Conservation (phyloP, 2,329 filamentous ascomycete species). For the Beauveria caledonica region DNA sequence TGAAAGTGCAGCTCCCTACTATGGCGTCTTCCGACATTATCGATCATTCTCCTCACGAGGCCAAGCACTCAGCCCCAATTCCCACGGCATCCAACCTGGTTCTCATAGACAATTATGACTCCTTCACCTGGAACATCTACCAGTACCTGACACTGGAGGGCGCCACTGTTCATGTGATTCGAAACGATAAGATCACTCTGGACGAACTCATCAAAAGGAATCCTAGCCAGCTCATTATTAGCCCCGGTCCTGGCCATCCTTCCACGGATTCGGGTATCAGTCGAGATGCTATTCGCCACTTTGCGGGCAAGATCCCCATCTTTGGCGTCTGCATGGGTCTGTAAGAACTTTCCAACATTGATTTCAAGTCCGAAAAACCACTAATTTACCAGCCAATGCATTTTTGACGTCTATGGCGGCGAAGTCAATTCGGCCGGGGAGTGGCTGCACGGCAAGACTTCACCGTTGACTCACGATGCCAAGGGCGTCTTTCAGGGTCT, state of each 20-base stretch:
- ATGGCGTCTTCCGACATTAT: conserved; percentile 46
- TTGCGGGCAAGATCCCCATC: conserved; percentile 88
- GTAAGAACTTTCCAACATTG: conserved; percentile 39
- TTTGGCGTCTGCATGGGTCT: conserved; percentile 99
- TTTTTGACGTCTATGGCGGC: conserved; percentile 88
- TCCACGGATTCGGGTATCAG: conserved; percentile 87
- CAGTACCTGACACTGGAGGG: conserved; percentile 97
- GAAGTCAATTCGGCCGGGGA: conserved; percentile 88
- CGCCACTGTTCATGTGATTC: conserved; percentile 77
- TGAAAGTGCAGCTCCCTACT: conserved; percentile 21
- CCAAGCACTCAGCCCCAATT: conserved; percentile 63
- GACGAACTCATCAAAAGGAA: conserved; percentile 75
- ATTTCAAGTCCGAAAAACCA: background rate
- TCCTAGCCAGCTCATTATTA: conserved; percentile 90
- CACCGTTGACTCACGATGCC: conserved; percentile 75
- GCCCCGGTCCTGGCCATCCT: conserved; percentile 90
- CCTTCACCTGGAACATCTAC: conserved; percentile 99
- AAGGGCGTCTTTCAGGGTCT: conserved; percentile 89
- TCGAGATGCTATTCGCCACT: conserved; percentile 82
- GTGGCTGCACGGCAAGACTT: conserved; percentile 96
- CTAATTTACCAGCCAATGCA: conserved; percentile 63
- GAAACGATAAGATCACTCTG: conserved; percentile 86
- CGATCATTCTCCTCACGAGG: conserved; percentile 84
- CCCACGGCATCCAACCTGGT: conserved; percentile 81
- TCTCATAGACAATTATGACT: conserved; percentile 98